Evolutionary conservation across 2,329 filamentous ascomycete species (phyloP).

Genomic region (Cercospora sp.): DNA sequence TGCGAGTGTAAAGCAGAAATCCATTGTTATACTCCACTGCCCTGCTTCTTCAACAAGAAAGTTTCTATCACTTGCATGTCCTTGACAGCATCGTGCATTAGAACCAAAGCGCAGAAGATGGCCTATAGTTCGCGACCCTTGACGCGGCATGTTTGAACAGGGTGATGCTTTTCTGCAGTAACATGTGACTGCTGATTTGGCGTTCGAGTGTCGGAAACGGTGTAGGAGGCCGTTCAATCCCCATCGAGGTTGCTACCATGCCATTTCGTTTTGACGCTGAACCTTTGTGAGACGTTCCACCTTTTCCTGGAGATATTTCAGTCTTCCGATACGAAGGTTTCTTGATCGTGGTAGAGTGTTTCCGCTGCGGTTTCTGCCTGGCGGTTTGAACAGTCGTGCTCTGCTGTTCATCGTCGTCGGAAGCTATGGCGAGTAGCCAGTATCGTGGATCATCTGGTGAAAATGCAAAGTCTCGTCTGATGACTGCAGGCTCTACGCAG

Average conservation of each 20-base stretch:
- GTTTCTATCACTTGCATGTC: background rate
- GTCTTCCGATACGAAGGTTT: background rate
- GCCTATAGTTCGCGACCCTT: background rate
- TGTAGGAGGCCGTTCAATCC: background rate
- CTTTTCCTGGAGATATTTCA: background rate
- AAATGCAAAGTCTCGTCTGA: background rate
- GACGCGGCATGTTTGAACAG: background rate
- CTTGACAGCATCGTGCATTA: background rate
- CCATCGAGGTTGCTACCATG: background rate
- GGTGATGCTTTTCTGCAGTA: background rate
- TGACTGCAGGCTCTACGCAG: background rate
- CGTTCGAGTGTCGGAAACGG: background rate
- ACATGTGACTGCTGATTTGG: background rate
- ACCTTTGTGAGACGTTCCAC: background rate
- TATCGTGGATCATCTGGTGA: background rate
- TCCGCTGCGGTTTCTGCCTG: background rate
- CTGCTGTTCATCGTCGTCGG: background rate
- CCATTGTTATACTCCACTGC: background rate
- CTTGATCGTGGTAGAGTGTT: background rate
- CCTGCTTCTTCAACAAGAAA: background rate
- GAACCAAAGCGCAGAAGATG: background rate
- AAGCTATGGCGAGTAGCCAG: background rate
- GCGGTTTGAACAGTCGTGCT: background rate
- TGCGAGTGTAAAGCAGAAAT: background rate
- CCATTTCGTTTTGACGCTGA: background rate